Base-by-base conservation (phyloP, 768 basidiomycete species). In the Collybia nuda region DNA sequence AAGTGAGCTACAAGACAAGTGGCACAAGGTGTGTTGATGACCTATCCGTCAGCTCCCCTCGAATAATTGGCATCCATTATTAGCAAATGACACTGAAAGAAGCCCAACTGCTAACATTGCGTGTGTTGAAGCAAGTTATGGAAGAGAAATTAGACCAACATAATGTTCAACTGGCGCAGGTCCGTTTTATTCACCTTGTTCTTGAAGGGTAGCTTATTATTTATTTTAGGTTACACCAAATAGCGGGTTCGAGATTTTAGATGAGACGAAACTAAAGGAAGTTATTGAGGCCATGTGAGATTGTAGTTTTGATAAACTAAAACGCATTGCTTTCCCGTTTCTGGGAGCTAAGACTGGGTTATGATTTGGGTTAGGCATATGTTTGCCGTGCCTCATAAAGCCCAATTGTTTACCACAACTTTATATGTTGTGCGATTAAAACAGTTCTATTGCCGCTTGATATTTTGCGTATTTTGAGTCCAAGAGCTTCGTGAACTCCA, bases 131-230 rank as follows among this genome's bases (percentile, higher is more conserved):
- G 74, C 94, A 98, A 73, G 97, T 98, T 39, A 99, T 98, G 97
- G 97, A 98, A 69, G 97, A 98, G 74, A 98, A 97, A 68, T 81
- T 99, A 38, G 96, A 98, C 70, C 92, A 97, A 60, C 95, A 98
- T 74, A 98, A 99, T 59, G 95, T 98, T 21, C 95, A 98, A 68
- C 78, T 99, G 12, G 94, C 96, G 46, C 93, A 95, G 79, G 95
- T 89, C 47, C 26, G 77, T 69, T 26, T 18, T 45, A 49, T 22
- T 29, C 15, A 41, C 45, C 49, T 18, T 17, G 36, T 44, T 29
- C 17, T 8, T 29, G 6, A 45, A 4, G 22, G 6, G 11, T 37
- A 17, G 17, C 41, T 18, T 32, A 24, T 12, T 18, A n/a, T 46
- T 23, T 22, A n/a, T n/a, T 26, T 19, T 58, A 93, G 90, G 91